phyloP scores from a whole-genome alignment of 139 green algal species.

The Coelastrella sp. region DNA sequence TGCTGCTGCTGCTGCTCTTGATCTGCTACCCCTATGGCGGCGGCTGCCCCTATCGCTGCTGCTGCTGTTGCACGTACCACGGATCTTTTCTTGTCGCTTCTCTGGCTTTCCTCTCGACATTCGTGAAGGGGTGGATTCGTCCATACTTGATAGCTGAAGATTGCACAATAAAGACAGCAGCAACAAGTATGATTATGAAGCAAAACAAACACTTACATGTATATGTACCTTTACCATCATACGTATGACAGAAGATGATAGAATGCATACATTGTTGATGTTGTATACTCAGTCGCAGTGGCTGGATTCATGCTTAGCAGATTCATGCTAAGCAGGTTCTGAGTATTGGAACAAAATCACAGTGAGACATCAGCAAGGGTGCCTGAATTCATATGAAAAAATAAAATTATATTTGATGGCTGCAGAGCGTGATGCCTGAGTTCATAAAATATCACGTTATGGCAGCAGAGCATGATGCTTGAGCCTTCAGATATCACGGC shows the following conservation, averaged over 20 bases:
- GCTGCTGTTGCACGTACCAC: constrained; percentile 59
- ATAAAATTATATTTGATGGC: neutral
- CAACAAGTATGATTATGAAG: neutral
- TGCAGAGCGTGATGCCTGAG: neutral
- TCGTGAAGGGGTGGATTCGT: constrained; percentile 72
- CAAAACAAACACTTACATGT: too few species aligned
- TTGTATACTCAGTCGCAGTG: neutral
- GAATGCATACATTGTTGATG: neutral
- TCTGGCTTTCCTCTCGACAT: constrained; percentile 72
- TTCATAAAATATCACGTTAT: neutral
- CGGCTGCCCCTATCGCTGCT: neutral
- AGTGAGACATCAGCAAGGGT: too few species aligned
- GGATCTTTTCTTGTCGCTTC: constrained; percentile 84
- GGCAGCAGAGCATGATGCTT: neutral
- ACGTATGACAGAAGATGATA: neutral
- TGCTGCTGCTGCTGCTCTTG: too few species aligned
- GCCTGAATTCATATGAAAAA: too few species aligned
- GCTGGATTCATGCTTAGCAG: neutral
- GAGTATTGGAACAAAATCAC: too few species aligned
- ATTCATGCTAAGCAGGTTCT: too few species aligned
- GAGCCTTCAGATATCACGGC: neutral
- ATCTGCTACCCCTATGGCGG: too few species aligned
- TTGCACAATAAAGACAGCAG: neutral
- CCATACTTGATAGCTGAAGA: constrained; percentile 72
- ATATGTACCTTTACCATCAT: too few species aligned